These are phyloP conservation scores for Fonsecaea multimorphosa DNA, from an alignment of 2,329 filamentous ascomycete genomes.

Conservation along the genomic window DNA sequence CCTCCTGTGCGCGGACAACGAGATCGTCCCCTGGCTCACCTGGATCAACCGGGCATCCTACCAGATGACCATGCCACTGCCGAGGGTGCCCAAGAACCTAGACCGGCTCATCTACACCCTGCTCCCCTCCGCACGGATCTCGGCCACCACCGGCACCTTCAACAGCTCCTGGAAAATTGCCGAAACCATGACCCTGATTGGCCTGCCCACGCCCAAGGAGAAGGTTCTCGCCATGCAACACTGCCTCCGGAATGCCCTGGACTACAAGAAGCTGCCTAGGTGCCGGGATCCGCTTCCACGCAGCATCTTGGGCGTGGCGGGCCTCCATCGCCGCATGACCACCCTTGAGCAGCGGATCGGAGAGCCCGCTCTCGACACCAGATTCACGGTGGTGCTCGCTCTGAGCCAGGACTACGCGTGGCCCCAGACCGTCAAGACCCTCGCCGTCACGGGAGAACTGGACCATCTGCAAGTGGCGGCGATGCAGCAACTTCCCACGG, in stretches of 20 bases:
- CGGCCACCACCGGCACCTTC: background rate
- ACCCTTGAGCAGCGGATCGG: background rate
- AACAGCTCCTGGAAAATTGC: background rate
- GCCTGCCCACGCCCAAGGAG: background rate
- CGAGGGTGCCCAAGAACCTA: background rate
- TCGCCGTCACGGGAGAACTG: background rate
- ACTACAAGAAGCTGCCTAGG: background rate
- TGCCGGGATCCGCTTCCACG: background rate
- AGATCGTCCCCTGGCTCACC: background rate
- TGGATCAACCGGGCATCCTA: background rate
- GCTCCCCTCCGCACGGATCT: background rate
- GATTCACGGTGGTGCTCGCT: background rate
- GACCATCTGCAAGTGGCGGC: background rate
- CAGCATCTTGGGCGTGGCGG: background rate
- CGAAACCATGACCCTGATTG: background rate
- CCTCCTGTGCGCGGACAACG: background rate
- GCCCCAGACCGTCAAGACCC: background rate
- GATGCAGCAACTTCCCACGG: background rate
- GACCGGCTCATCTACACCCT: background rate
- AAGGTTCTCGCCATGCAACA: background rate
- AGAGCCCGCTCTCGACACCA: background rate
- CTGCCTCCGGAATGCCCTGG: background rate
- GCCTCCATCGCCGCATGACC: background rate
- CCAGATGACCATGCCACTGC: background rate
- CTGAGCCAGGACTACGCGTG: background rate